Base-by-base conservation (phyloP, 768 basidiomycete species). In the Imleria badia region DNA sequence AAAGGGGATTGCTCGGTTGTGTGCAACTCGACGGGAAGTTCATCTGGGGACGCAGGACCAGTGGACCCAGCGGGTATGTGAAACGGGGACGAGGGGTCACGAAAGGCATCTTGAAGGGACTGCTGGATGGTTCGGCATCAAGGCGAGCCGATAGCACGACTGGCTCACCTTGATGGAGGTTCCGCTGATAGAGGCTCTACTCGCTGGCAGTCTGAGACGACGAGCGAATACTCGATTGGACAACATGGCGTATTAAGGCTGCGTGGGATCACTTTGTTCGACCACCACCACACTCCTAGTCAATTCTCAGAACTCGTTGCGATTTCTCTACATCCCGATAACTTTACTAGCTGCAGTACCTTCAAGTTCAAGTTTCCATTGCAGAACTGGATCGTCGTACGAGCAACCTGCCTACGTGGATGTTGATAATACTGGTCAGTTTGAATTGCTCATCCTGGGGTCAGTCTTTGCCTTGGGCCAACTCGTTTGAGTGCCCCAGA, bases 71-170 rank as follows among this genome's bases (percentile, higher is more conserved):
- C 83, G 3, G 82, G 73, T 44, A 87, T 74, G 56, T 86, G 75
- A 61, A 80, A 88, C n/a, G 86, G 86, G 2, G 85, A 86, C 1
- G 75, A 72, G 3, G 84, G 84, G 58, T 88, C 81, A 31, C 76
- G 76, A 62, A 87, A 87, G 12, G 80, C 80, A 6, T 78, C 79
- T 64, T 78, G 83, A 8, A 88, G 76, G n/a, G 76, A 76, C 86
- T 88, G 61, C 26, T n/a, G 40, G 22, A 33, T 15, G 19, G 20
- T 35, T 38, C 11, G 34, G 22, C 11, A n/a, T 51, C 40, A 39
- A 34, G 45, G 5, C 13, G 9, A 26, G 17, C 17, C 12, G 1
- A 22, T 12, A 15, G 6, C 7, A 45, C 6, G 6, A 23, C 6
- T n/a, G n/a, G 23, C 58, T 44, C 17, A 62, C 69, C 61, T 71